Evolutionary conservation across 345 rosid genomes (phyloP), one percentile per base, ranked within the genome.

Genomic region (Bruguiera sexangula): DNA sequence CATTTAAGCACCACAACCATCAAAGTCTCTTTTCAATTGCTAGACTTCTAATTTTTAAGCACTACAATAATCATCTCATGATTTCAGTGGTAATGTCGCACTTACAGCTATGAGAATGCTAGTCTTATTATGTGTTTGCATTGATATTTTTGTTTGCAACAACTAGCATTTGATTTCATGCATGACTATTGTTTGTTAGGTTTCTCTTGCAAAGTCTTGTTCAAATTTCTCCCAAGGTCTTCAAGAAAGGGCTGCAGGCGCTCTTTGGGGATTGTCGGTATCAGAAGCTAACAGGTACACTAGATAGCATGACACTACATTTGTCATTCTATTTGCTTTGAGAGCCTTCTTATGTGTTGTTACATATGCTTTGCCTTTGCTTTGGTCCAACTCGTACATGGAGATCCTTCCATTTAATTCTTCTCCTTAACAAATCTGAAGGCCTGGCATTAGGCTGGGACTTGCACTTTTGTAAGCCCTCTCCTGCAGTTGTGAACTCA

Each of bases 221-320:
- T 64, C 76, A n/a, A 68, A 62, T 69, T 55, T 73, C 65, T 78
- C 82, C 51, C 75, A 48, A 20, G 76, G 78, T 69, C 78, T 81
- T 66, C 85, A 81, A 70, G 82, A 81, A 69, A 72, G 85, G 66
- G 82, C 82, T 51, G 85, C 82, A 24, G 82, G 82, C 22, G 78
- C 82, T 58, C 71, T 77, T 3, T 81, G 82, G 82, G 79, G 82
- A 56, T 74, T 77, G 74, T 81, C 84, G 2, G 79, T 81, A 18
- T 81, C 84, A 24, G 82, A 81, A 69, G 70, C 77, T 51, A 76
- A 70, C 30, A 69, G 78, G 78, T 75, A 75, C 60, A 43, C 50
- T 43, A 43, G 50, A 43, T 43, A 43, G 50, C 9, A 1, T 13
- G 19, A 43, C 50, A 43, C 50, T 18, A 43, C 18, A 43, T 13